Conservation (phyloP, 208 protist genomes). For the Endotrypanum monterogeii region DNA sequence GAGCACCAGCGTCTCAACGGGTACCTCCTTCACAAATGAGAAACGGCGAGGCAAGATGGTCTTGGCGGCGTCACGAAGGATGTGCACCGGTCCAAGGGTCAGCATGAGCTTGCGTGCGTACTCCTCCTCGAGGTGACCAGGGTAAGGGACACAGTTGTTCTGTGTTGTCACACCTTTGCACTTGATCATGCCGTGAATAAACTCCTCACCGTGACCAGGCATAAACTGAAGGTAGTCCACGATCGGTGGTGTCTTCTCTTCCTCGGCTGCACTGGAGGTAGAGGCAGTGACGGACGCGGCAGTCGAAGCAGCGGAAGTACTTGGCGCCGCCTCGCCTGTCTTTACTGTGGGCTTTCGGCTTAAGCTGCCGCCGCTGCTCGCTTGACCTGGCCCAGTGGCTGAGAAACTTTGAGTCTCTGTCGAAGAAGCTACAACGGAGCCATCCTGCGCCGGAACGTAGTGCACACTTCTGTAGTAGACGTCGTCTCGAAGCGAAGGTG, state of each 20-base stretch:
- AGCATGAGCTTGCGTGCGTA: slow-evolving; percentile 84
- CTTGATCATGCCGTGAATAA: slow-evolving; percentile 87
- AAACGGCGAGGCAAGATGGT: slow-evolving; percentile 66
- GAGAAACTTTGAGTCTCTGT: neutral
- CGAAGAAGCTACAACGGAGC: neutral
- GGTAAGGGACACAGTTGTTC: slow-evolving; percentile 85
- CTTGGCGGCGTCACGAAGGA: slow-evolving; percentile 70
- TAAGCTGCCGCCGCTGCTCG: neutral
- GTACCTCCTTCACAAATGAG: slow-evolving; percentile 65
- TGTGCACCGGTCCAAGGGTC: slow-evolving; percentile 79
- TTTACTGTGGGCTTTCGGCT: slow-evolving; percentile 19
- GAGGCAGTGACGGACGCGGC: neutral
- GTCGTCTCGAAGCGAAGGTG: slow-evolving; percentile 62
- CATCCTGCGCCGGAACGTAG: slow-evolving; percentile 48
- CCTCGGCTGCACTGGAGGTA: neutral
- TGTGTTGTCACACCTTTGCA: slow-evolving; percentile 70
- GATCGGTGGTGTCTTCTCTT: slow-evolving; percentile 13
- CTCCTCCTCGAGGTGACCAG: slow-evolving; percentile 79
- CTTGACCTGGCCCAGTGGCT: neutral
- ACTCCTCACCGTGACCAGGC: slow-evolving; percentile 56
- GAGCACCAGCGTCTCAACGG: slow-evolving; percentile 75
- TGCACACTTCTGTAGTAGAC: slow-evolving; percentile 88
- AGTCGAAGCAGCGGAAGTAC: neutral
- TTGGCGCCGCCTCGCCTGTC: slow-evolving; percentile 4
- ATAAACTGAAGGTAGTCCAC: slow-evolving; percentile 72